Base-by-base conservation (phyloP, 2,329 filamentous ascomycete species). In the Aschersonia sp. region DNA sequence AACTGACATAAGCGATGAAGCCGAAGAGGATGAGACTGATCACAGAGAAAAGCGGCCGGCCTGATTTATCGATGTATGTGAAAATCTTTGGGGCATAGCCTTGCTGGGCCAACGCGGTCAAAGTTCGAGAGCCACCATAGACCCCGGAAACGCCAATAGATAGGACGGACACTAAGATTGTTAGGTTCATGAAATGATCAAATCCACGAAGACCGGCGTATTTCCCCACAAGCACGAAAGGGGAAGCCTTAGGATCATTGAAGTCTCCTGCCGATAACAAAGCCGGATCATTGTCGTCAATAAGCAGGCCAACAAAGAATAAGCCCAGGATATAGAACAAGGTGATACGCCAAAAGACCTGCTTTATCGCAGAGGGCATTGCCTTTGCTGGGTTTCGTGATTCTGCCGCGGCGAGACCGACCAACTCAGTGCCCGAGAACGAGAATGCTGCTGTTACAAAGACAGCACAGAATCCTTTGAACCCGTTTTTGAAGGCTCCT, bases 301-400 rank as follows among this genome's bases (percentile, higher is more conserved):
- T 62, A 5, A 76, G 58, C 5, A 77, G 63, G 11, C 73, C 73
- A 12, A 76, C 67, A 9, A 76, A 69, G 46, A 72, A 65, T 11
- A 77, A 65, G 37, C 71, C 71, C 3, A 76, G 61, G 44, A 77
- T 61, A 51, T 77, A 77, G 53, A 77, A 77, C 51, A 76, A 58
- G 0, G 69, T 73, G 50, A 76, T 76, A 53, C 73, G 71, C 72
- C 73, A 76, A 49, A 76, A 76, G 32, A 76, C 85, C 59, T 94
- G 87, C 67, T 92, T 94, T 56, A 90, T 81, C 5, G 88, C 88
- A 2, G 79, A 81, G 0, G 88, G 88, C 1, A 95, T 73, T 0
- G 82, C 77, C 58, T 84, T 81, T 48, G 77, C 73, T 0, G 84
- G 84, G 57, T 86, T 85, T 8, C 67, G 64, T 0, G 83, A 77